Conservation (phyloP, 331 rosid species). For the Cucumis variabilis region DNA sequence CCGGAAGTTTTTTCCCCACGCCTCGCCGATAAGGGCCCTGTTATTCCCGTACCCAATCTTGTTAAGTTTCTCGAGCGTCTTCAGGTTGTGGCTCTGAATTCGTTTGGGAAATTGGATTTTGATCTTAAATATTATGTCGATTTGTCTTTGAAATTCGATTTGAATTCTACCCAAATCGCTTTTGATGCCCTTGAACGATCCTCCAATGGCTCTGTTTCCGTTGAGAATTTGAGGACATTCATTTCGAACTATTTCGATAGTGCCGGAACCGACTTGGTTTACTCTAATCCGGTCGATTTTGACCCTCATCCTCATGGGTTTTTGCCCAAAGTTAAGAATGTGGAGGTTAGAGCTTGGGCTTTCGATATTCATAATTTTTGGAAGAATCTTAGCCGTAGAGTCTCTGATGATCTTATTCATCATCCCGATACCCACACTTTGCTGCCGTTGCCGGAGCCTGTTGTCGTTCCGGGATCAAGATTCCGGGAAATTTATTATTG, state of each 20-base stretch:
- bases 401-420: constrained; percentile 42
- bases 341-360: constrained; percentile 71
- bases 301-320: constrained; percentile 60
- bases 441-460: constrained; percentile 59
- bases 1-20: constrained; percentile 32
- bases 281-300: constrained; percentile 61
- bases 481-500: constrained; percentile 88
- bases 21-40: constrained; percentile 30
- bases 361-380: constrained; percentile 69
- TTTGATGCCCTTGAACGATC: constrained; percentile 50
- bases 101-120: constrained; percentile 48
- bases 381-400: constrained; percentile 67
- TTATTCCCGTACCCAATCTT: constrained; percentile 58
- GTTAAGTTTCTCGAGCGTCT: constrained; percentile 64
- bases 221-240: constrained; percentile 42
- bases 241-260: constrained; percentile 42
- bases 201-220: constrained; percentile 46
- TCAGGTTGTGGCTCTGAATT: constrained; percentile 57
- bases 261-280: constrained; percentile 74
- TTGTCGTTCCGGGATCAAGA: constrained; percentile 76
- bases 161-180: constrained; percentile 45
- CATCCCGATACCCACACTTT: constrained; percentile 66
- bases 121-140: constrained; percentile 82
- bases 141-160: constrained; percentile 57
- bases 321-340: constrained; percentile 62